Evolutionary conservation across 2,329 filamentous ascomycete species (phyloP), one percentile per base, ranked within the genome.

Genomic region (Paecilomyces formosus): DNA sequence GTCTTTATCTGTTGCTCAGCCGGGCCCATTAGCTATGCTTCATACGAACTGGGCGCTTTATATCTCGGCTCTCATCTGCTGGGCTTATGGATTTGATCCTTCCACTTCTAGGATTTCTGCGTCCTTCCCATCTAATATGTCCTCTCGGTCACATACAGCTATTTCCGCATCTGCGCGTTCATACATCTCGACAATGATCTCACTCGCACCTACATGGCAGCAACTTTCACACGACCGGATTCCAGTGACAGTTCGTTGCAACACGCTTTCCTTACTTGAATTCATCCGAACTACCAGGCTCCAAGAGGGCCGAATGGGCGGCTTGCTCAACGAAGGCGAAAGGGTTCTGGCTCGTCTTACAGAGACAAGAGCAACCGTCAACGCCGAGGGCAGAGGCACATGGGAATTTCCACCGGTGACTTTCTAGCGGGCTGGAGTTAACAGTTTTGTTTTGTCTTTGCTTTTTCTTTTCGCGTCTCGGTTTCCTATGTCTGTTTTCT

Each of bases 321-420:
- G 71, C 7, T 63, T 73, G n/a, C 64, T 73, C 64, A 71, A 70
- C 56, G 69, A 73, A 61, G 71, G 66, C 15, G 67, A 70, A 55
- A 57, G 64, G 53, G 71, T 73, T 12, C 60, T 74, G 55, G 64
- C 62, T 57, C 65, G 69, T 55, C 64, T 73, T 22, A 63, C 64
- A 18, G 69, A 72, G 57, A 54, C 53, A 9, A 55, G 54, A 31
- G 52, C 33, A 33, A 28, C 53, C 15, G 28, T 18, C 6, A 45
- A 56, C 22, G 63, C 63, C 56, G 60, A 63, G 53, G 58, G 55
- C 26, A 66, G 65, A 60, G 59, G 62, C 39, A 61, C 69, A 58
- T 67, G 64, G 62, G 63, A 65, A 56, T 72, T 71, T 30, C 60
- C 15, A 45, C 35, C 15, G 15, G 13, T 39, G n/a, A 8, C n/a